Evolutionary conservation across 805 yeast genomes (phyloP), one percentile per base, ranked within the genome.

Genomic region (Sungouiozyma intestinalis): DNA sequence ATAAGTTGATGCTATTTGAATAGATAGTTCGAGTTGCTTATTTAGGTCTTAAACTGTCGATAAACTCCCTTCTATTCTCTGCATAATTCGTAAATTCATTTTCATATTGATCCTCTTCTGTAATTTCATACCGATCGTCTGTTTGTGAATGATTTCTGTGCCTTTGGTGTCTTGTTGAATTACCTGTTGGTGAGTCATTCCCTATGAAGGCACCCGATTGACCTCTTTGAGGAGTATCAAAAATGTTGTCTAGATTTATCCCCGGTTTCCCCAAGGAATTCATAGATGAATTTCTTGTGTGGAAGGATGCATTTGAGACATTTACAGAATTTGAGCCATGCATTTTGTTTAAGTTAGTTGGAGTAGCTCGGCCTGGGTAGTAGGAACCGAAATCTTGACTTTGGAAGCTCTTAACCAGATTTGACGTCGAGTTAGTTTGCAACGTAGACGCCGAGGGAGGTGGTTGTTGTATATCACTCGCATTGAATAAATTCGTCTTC

Each of bases 11-110:
- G n/a, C n/a, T n/a, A n/a, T n/a, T n/a, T n/a, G n/a, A n/a, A n/a
- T n/a, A n/a, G n/a, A n/a, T n/a, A n/a, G n/a, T n/a, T n/a, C n/a
- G n/a, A n/a, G 29, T 7, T 16, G 27, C 21, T 46, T 50, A 53
- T 39, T 63, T 60, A 36, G 71, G 72, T 52, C 67, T 65, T 40
- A 68, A 48, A 45, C 68, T 59, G 41, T 67, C 58, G 38, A 65
- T 59, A 51, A 60, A 72, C 19, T 65, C 65, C 48, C 65, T 60
- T 48, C 67, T 71, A 47, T 64, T 72, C 40, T 61, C 62, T 5
- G 64, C 53, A 47, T 72, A 71, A 47, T 69, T 71, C 1, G 76
- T 68, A 40, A 67, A 69, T 39, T 68, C 72, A 44, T 69, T 67
- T 48, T 66, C 71, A 43, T 67, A 67, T 44, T 66, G 70, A 47